Evolutionary conservation across 2,329 filamentous ascomycete species (phyloP).

Genomic region (Exutisphaerella laricina): DNA sequence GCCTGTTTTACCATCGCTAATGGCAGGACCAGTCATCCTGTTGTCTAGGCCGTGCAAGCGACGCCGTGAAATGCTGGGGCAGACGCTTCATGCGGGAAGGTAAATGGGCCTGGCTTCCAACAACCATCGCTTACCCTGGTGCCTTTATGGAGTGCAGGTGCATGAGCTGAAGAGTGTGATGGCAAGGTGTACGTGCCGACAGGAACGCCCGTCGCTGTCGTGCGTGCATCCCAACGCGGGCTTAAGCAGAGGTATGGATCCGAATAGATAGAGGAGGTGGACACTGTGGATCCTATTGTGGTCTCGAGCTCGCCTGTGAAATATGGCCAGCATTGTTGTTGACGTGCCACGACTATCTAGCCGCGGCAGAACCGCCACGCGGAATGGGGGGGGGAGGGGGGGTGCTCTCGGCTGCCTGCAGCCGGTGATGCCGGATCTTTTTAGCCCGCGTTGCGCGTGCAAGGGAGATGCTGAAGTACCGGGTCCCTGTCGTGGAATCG

Average conservation of each 20-base stretch:
- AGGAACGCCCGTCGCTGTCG: not conserved
- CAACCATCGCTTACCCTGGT: not conserved
- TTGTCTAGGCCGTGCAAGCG: not conserved
- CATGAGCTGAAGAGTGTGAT: too few species aligned
- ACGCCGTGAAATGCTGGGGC: not conserved
- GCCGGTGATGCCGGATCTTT: conserved; percentile 6
- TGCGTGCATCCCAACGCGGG: conserved; percentile 1
- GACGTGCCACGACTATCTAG: not conserved
- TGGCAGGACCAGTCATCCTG: not conserved
- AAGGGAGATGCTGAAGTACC: conserved; percentile 1
- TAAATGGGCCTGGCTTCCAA: too few species aligned
- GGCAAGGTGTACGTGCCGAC: conserved; percentile 1
- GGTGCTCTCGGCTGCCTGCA: conserved; percentile 4
- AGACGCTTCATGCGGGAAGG: not conserved
- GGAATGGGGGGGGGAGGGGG: not conserved
- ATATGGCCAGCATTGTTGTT: not conserved
- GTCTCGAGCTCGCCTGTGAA: not conserved
- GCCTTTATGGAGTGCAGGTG: not conserved
- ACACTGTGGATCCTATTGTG: not conserved
- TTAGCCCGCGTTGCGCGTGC: too few species aligned
- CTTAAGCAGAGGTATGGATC: conserved; percentile 2
- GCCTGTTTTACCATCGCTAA: not conserved
- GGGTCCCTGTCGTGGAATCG: not conserved
- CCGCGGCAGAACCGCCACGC: conserved; percentile 1
- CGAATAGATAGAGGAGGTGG: not conserved